Conservation (phyloP, 352 stramenopile genomes). For the Elongisporangium undulatum region DNA sequence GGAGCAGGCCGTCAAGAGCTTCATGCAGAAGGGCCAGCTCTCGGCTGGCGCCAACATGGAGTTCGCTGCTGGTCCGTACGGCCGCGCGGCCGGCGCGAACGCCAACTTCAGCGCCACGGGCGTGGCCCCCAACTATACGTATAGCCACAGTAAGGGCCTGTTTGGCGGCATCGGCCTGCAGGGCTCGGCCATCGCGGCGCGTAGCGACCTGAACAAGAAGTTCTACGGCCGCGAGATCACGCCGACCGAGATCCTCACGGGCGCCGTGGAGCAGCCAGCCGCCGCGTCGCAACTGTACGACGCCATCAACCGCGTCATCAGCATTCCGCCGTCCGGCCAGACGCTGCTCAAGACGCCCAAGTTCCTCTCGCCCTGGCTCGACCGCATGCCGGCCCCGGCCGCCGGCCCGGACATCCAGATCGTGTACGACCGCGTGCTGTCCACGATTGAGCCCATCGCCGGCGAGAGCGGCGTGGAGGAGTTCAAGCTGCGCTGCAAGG, state of each 20-base stretch:
- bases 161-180: slow-evolving; percentile 82
- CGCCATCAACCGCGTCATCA: slow-evolving; percentile 65
- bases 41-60: slow-evolving; percentile 80
- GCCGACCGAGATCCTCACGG: slow-evolving; percentile 80
- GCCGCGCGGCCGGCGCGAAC: slow-evolving; percentile 66
- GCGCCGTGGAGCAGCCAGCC: slow-evolving; percentile 73
- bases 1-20: slow-evolving; percentile 89
- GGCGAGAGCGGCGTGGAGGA: slow-evolving; percentile 60
- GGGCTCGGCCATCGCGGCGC: slow-evolving; percentile 74
- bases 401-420: slow-evolving; percentile 77
- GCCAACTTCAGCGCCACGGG: slow-evolving; percentile 75
- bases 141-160: slow-evolving; percentile 84
- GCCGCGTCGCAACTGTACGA: slow-evolving; percentile 83
- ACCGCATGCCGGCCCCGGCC: slow-evolving; percentile 67
- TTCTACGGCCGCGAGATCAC: slow-evolving; percentile 87
- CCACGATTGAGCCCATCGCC: slow-evolving; percentile 59
- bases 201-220: slow-evolving; percentile 81
- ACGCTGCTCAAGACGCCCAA: slow-evolving; percentile 46
- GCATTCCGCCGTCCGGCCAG: slow-evolving; percentile 61
- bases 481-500: slow-evolving; percentile 85
- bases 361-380: slow-evolving; percentile 59
- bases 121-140: slow-evolving; percentile 84
- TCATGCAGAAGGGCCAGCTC: slow-evolving; percentile 83
- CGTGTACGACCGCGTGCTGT: slow-evolving; percentile 80
- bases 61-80: slow-evolving; percentile 78